A percentile compares a stretch with the other conserved stretches of the same genome.
These are phyloP conservation scores for Sanghuangporus sanghuang DNA, from an alignment of 1,284 basidiomycete genomes.

Conservation along the genomic window DNA sequence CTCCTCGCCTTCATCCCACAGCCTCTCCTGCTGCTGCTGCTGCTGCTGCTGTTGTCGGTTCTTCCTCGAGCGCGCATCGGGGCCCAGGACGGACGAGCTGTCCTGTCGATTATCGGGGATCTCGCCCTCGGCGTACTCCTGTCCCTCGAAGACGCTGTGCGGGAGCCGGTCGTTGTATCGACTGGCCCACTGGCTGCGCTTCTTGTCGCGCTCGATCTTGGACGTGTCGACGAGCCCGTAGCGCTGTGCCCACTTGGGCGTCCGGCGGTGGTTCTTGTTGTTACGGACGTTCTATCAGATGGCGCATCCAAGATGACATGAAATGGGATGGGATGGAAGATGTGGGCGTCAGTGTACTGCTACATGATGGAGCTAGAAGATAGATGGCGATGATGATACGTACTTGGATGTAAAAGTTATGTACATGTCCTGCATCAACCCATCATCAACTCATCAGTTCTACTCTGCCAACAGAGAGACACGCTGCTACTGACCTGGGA, in stretches of 20 bases:
- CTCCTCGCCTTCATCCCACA: constrained; percentile 72
- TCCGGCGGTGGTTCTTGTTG: constrained; percentile 87
- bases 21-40: constrained; percentile 14
- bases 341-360: neutral
- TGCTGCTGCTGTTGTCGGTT: constrained; percentile 20
- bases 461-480: neutral
- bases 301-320: neutral
- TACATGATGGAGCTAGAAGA: neutral
- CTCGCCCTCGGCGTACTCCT: constrained; percentile 78
- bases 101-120: constrained; percentile 40
- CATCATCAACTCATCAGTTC: constrained; percentile 7
- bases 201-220: constrained; percentile 70
- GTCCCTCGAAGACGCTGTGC: constrained; percentile 65
- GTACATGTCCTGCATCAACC: constrained; percentile 59
- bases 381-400: constrained; percentile 7
- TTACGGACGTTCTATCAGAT: constrained; percentile 81
- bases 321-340: neutral
- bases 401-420: constrained; percentile 92
- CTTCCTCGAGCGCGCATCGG: constrained; percentile 26
- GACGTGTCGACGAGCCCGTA: constrained; percentile 82
- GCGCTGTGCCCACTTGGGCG: constrained; percentile 91
- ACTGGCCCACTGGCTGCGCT: constrained; percentile 80
- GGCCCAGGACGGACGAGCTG: constrained; percentile 35
- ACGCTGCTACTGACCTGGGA: constrained; percentile 58
- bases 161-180: constrained; percentile 84